Evolutionary conservation across 495 filamentous ascomycete species (phyloP), one percentile per base, ranked within the genome.

Genomic region (Aspergillus taichungensis): DNA sequence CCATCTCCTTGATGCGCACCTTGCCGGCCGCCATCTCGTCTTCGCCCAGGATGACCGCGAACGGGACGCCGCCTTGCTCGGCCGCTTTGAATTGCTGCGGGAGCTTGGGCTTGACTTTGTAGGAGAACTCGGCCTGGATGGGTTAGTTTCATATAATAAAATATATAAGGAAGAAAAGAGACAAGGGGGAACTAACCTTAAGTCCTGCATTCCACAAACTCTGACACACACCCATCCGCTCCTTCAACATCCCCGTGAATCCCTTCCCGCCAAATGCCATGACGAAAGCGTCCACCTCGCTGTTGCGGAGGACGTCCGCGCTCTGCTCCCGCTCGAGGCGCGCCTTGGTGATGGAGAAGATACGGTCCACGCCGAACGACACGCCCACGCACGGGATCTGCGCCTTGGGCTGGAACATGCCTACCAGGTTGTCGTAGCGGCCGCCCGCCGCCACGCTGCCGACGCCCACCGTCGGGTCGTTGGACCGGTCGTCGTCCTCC

Each of bases 201-300:
- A 94, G 77, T 29, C 84, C 85, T 3, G 84, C 82, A 51, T 83
- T 76, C 87, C 89, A 90, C 39, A 92, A 69, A 37, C 63, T 68
- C 54, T 78, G 75, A 53, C 80, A 79, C 41, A 94, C 73, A 27
- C 79, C 60, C 80, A 92, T 90, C 36, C 89, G 78, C 74, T 95
- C 84, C 54, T 77, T 76, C 33, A 94, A 63, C 41, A 94, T 68
- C 14, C 88, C 88, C 3, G 73, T 85, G 67, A 89, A 90, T 11
- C 82, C 84, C 66, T 90, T 94, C 29, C 87, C 85, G 47, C 90
- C 90, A 56, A 95, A 88, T 0, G 88, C 88, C 87, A 96, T 95
- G 51, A 96, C 81, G 64, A 76, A 94, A 41, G 85, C 86, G 58
- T 94, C 87, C 1, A 88, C 80, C 61, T 95, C 87, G 51, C 80